These are phyloP conservation scores for Gossypium laxum DNA, from an alignment of 441 rosid genomes.

Conservation along the genomic window DNA sequence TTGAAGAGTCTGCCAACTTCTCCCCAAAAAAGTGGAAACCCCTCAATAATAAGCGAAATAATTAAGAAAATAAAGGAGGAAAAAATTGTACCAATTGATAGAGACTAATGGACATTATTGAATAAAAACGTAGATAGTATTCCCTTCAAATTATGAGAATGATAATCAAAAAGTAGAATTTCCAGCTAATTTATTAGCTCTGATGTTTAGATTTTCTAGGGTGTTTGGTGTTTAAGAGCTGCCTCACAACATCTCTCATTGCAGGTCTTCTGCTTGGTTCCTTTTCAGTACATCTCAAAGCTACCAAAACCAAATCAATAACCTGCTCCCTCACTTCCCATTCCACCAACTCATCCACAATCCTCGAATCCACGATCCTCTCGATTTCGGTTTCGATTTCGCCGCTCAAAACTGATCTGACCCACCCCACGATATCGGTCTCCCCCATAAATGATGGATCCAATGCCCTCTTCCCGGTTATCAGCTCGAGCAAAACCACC, in stretches of 20 bases:
- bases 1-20: not conserved
- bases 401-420: constrained; percentile 28
- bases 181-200: not conserved
- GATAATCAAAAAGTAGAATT: not conserved
- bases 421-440: constrained; percentile 46
- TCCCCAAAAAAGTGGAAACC: not conserved
- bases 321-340: constrained; percentile 37
- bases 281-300: constrained; percentile 44
- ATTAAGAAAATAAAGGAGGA: not conserved
- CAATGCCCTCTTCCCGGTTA: constrained; percentile 48
- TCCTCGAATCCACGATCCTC: constrained; percentile 36
- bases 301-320: constrained; percentile 28
- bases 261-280: constrained; percentile 52
- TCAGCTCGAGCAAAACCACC: constrained; percentile 60
- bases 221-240: constrained; percentile 25
- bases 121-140: not conserved
- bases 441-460: constrained; percentile 39
- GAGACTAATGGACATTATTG: not conserved
- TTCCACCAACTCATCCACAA: constrained; percentile 38
- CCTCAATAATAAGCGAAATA: not conserved
- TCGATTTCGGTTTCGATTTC: constrained; percentile 6
- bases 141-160: not conserved
- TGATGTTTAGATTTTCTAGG: not conserved
- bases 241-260: constrained; percentile 66
- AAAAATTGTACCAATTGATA: not conserved